Conservation (phyloP, 371 early-diverging fungal species). For the Homolaphlyctis polyrhiza region DNA sequence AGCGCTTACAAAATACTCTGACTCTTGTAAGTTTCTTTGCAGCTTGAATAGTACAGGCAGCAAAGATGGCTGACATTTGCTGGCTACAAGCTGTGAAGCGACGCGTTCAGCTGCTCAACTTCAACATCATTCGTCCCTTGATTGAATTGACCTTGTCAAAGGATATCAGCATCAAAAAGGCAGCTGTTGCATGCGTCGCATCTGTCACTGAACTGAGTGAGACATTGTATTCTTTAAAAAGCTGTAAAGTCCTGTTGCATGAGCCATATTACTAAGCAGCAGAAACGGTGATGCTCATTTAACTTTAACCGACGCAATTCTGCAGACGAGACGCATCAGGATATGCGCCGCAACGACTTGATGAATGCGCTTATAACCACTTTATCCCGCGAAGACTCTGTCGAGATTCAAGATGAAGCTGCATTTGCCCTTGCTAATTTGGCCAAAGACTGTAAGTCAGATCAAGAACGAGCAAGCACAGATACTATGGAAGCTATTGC, state of each 20-base stretch:
- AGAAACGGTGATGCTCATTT: too few species aligned
- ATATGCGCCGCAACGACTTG: slow-evolving; percentile 36
- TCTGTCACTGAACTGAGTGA: slow-evolving; percentile 31
- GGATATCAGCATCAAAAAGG: slow-evolving; percentile 32
- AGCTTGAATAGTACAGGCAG: background rate
- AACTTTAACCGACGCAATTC: background rate
- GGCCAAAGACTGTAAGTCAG: slow-evolving; percentile 39
- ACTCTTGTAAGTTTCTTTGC: slow-evolving; percentile 21
- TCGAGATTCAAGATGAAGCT: slow-evolving; percentile 49
- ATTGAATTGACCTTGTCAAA: slow-evolving; percentile 25
- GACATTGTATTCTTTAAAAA: background rate
- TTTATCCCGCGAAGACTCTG: slow-evolving; percentile 26
- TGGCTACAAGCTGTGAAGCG: slow-evolving; percentile 26
- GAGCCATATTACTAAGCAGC: too few species aligned
- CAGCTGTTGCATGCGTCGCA: slow-evolving; percentile 40
- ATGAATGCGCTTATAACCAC: slow-evolving; percentile 28
- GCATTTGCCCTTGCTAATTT: slow-evolving; percentile 43
- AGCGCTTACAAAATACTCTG: slow-evolving; percentile 44
- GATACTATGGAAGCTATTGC: background rate
- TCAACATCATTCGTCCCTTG: slow-evolving; percentile 26
- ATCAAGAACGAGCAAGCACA: background rate
- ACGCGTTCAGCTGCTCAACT: slow-evolving; percentile 30
- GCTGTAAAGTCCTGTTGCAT: too few species aligned
- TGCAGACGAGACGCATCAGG: slow-evolving; percentile 33
- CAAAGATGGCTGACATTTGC: background rate